A percentile compares a stretch with the other conserved stretches of the same genome.
These are phyloP conservation scores for Cajanus cajan DNA, from an alignment of 306 rosid species.

Conservation along the genomic window DNA sequence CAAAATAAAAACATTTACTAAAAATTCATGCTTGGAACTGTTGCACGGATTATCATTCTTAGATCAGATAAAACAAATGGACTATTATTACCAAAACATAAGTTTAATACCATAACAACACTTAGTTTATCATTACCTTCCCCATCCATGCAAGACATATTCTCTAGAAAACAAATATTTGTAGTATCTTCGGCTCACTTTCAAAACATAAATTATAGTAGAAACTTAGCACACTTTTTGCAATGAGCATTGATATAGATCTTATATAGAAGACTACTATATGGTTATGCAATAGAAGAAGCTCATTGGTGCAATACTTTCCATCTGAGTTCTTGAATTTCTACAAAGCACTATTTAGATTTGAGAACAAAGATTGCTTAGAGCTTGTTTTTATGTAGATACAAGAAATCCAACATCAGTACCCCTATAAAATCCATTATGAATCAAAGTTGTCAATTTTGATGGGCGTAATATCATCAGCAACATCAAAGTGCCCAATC, in stretches of 20 bases:
- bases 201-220: not conserved
- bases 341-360: not conserved
- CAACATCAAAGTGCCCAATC: constrained; percentile 79
- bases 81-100: not conserved
- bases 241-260: not conserved
- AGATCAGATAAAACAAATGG: not conserved
- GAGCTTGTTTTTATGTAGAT: not conserved
- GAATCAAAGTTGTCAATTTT: constrained; percentile 70
- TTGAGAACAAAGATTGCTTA: not conserved
- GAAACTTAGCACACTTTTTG: constrained; percentile 16
- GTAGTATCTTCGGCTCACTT: not conserved
- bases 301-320: not conserved
- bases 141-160: not conserved
- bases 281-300: not conserved
- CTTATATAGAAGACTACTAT: not conserved
- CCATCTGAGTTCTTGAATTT: not conserved
- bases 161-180: not conserved
- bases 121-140: not conserved
- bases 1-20: not conserved
- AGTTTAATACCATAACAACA: not conserved
- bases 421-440: constrained; percentile 28
- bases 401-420: constrained; percentile 9
- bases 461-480: constrained; percentile 77
- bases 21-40: not conserved
- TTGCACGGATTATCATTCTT: not conserved